A percentile compares a stretch with the other conserved stretches of the same genome.
These are phyloP conservation scores for Rhodotorula kratochvilovae DNA, from an alignment of 768 basidiomycete species.

Conservation along the genomic window DNA sequence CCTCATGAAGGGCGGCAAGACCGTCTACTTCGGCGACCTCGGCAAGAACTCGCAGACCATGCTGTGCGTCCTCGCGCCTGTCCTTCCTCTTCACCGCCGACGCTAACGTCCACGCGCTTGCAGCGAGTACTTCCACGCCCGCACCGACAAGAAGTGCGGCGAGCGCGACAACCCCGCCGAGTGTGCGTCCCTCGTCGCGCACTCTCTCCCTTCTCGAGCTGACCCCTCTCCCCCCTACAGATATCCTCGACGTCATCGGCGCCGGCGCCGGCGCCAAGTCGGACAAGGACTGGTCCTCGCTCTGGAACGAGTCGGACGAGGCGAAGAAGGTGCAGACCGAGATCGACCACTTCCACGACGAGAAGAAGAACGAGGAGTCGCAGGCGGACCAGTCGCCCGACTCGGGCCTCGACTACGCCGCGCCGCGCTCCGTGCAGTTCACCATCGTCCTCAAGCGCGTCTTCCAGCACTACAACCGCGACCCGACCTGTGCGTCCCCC, in stretches of 20 bases:
- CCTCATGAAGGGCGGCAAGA: conserved; percentile 70
- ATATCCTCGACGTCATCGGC: conserved; percentile 59
- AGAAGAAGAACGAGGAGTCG: conserved; percentile 22
- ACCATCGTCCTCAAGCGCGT: conserved; percentile 41
- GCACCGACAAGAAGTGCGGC: conserved; percentile 53
- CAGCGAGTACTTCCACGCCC: conserved; percentile 52
- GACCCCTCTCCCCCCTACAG: conserved; percentile 52
- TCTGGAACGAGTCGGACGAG: conserved; percentile 76
- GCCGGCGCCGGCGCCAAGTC: conserved; percentile 58
- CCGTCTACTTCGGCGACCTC: conserved; percentile 62
- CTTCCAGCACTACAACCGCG: conserved; percentile 50
- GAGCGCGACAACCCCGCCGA: conserved; percentile 70
- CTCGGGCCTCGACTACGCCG: conserved; percentile 34
- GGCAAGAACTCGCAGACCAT: conserved; percentile 61
- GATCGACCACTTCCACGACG: conserved; percentile 57
- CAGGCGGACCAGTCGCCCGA: conserved; percentile 39
- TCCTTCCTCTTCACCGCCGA: too few relatives aligned
- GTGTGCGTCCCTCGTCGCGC: conserved; percentile 51
- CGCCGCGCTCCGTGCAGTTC: conserved; percentile 28
- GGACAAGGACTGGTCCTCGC: conserved; percentile 76
- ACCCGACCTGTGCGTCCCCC: conserved; percentile 48
- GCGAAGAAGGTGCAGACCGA: conserved; percentile 49
- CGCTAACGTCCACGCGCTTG: too few relatives aligned
- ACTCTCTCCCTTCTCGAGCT: conserved; percentile 60
- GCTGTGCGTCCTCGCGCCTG: conserved; percentile 55